phyloP scores from a whole-genome alignment of 495 filamentous ascomycete species.

The Choiromyces venosus region DNA sequence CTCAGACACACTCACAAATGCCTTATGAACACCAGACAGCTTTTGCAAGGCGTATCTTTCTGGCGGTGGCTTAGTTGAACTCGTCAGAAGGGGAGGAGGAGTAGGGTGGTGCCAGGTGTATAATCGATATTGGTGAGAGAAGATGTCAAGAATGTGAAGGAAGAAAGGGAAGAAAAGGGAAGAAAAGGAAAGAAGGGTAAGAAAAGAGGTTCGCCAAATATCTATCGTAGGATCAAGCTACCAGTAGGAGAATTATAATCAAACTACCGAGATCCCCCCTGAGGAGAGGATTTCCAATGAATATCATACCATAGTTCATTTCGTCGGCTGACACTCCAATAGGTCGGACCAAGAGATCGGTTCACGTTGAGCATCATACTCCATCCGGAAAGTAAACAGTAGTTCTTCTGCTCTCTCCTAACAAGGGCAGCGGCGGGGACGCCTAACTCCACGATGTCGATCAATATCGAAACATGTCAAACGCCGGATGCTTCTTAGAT shows the following conservation, averaged over 20 bases:
- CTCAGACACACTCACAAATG: background rate
- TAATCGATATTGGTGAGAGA: background rate
- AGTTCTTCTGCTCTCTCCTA: background rate
- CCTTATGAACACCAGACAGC: background rate
- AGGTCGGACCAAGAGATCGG: background rate
- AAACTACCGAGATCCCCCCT: background rate
- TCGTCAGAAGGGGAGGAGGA: background rate
- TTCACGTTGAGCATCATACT: background rate
- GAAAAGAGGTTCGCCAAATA: background rate
- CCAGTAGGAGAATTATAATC: background rate
- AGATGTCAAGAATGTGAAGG: background rate
- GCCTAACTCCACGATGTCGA: background rate
- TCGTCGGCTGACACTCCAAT: background rate
- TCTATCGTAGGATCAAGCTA: background rate
- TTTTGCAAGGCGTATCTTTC: background rate
- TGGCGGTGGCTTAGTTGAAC: conserved; percentile 1
- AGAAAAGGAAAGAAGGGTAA: background rate
- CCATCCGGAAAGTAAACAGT: background rate
- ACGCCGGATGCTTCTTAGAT: background rate
- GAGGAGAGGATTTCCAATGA: background rate
- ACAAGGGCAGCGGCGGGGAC: background rate
- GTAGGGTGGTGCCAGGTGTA: too few relatives aligned
- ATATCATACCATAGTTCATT: background rate
- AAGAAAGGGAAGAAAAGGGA: background rate
- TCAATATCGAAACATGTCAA: background rate